phyloP scores from a whole-genome alignment of 164 flowering plant species.

The Dillenia turbinata region DNA sequence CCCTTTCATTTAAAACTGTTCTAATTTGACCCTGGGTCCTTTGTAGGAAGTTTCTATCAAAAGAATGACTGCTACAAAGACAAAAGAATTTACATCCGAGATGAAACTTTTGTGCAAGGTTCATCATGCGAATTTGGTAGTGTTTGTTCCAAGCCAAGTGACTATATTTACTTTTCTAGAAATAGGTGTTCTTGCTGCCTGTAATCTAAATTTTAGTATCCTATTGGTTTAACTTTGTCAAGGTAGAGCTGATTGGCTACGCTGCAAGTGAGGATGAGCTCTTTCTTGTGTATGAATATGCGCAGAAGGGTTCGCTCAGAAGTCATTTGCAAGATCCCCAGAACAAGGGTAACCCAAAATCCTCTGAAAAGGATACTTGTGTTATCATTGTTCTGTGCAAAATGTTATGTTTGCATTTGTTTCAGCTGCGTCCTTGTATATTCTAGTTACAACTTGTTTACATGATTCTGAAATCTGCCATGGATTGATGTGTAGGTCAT shows the following conservation, averaged over 20 bases:
- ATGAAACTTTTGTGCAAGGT: slow-evolving; percentile 92
- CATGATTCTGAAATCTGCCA: slow-evolving; percentile 6
- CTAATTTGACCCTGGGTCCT: slow-evolving; percentile 9
- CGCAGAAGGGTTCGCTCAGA: slow-evolving; percentile 82
- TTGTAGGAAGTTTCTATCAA: slow-evolving; percentile 87
- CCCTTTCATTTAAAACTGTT: background rate
- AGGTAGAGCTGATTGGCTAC: slow-evolving; percentile 98
- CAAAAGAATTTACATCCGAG: slow-evolving; percentile 81
- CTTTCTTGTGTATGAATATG: slow-evolving; percentile 81
- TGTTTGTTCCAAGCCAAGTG: slow-evolving; percentile 6
- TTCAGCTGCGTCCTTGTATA: too few species aligned
- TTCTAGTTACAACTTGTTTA: background rate
- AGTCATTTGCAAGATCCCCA: slow-evolving; percentile 87
- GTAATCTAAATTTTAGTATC: slow-evolving; percentile 23
- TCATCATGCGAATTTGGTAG: slow-evolving; percentile 94
- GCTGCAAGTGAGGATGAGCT: slow-evolving; percentile 81
- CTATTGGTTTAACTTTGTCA: slow-evolving; percentile 46
- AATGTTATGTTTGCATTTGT: too few species aligned
- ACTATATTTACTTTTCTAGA: background rate
- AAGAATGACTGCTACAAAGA: slow-evolving; percentile 87
- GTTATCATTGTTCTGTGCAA: background rate
- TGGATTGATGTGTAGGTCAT: slow-evolving; percentile 40
- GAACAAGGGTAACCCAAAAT: slow-evolving; percentile 53
- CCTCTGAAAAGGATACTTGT: background rate
- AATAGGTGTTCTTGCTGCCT: slow-evolving; percentile 1